Evolutionary conservation across 495 filamentous ascomycete species (phyloP), one percentile per base, ranked within the genome.

Genomic region (Copromyces sp.): DNA sequence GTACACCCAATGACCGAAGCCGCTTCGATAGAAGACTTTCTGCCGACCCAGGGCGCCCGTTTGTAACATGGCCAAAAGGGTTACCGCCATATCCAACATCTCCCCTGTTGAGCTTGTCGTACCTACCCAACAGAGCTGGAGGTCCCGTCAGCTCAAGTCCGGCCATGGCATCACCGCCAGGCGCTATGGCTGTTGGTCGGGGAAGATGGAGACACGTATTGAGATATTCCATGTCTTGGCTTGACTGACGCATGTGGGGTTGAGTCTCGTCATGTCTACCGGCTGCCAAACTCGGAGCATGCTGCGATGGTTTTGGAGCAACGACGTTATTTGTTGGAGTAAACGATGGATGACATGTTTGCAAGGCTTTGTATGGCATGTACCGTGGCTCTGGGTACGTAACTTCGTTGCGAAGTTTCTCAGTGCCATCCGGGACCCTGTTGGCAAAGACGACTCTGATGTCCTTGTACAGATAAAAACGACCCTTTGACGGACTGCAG

Each of bases 361-460:
- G 80, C 24, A 84, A 85, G 0, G 93, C 87, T 80, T 93, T 97
- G 83, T 97, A 99, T 14, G 90, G 84, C 73, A 89, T 91, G 77
- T 92, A 99, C 42, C 91, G 88, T 59, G 95, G 95, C 72, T 97
- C 93, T 0, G 96, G 94, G 69, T 91, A 84, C 70, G 96, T 92
- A 39, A 95, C 92, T 78, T 99, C 95, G 78, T 96, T 98, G 9
- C 91, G 89, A 47, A 99, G 85, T 72, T 90, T 93, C 82, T 98
- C 95, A 78, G 98, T 98, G 38, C 94, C 95, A 78, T 99, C 95
- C 0, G 96, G 95, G 3, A 98, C 96, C 38, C 95, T 90, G 80
- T 99, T 99, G 70, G 95, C 95, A 80, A 99, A 99, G 3, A 99
- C 95, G 65, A 99, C 93, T 39, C 95, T 89, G 72, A 98, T 92